Conservation (phyloP, 176 grass and related monocot genomes). For the Rhipidocladum racemiflorum region DNA sequence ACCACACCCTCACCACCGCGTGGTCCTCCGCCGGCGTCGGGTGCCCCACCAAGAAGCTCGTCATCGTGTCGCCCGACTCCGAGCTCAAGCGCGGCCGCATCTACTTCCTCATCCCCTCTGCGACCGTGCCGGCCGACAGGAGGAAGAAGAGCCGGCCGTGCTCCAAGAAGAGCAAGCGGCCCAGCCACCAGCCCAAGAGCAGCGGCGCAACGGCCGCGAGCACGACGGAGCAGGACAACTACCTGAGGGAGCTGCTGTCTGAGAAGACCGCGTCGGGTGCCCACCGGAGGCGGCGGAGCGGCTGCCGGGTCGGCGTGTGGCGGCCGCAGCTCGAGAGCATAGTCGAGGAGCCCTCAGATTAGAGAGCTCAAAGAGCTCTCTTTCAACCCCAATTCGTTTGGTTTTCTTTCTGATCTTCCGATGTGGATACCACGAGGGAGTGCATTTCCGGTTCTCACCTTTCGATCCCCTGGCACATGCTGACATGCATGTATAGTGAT, state of each 20-base stretch:
- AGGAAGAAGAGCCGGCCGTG: slow-evolving; percentile 38
- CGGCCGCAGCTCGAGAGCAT: slow-evolving; percentile 81
- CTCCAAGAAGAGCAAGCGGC: slow-evolving; percentile 47
- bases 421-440: slow-evolving; percentile 39
- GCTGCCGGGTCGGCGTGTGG: slow-evolving; percentile 65
- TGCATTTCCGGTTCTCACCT: slow-evolving; percentile 13
- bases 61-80: slow-evolving; percentile 70
- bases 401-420: slow-evolving; percentile 37
- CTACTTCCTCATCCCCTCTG: slow-evolving; percentile 84
- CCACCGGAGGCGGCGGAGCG: slow-evolving; percentile 52
- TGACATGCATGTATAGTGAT: slow-evolving; percentile 20
- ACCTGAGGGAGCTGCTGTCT: slow-evolving; percentile 57
- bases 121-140: slow-evolving; percentile 47
- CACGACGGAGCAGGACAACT: slow-evolving; percentile 63
- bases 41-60: slow-evolving; percentile 61
- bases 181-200: slow-evolving; percentile 25
- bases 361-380: slow-evolving; percentile 35
- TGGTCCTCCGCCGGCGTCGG: slow-evolving; percentile 56
- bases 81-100: slow-evolving; percentile 92
- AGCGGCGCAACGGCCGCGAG: neutral
- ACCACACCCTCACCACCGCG: slow-evolving; percentile 76
- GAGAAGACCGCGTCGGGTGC: slow-evolving; percentile 43
- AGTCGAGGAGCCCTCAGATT: slow-evolving; percentile 55
- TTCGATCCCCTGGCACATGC: slow-evolving; percentile 28
- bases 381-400: slow-evolving; percentile 24